Evolutionary conservation across 2,329 filamentous ascomycete species (phyloP).

Genomic region (Xylaria hypoxylon): DNA sequence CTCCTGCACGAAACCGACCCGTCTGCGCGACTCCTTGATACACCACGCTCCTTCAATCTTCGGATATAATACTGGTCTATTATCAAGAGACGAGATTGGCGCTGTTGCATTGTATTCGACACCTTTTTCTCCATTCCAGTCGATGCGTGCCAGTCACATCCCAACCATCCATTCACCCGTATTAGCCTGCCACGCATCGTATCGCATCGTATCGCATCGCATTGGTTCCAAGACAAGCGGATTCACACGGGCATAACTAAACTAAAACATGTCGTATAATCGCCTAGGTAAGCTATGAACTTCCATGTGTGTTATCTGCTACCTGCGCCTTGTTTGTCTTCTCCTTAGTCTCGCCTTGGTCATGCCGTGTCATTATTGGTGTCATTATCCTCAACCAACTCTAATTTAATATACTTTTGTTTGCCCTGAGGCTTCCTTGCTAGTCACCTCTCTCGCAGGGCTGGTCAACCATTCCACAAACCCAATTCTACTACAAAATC

Average conservation of each 20-base stretch:
- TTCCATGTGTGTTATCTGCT: slow-evolving; percentile 29
- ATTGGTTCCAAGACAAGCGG: slow-evolving; percentile 35
- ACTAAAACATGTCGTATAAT: slow-evolving; percentile 75
- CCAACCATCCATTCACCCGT: slow-evolving; percentile 27
- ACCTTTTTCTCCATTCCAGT: slow-evolving; percentile 33
- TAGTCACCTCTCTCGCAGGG: slow-evolving; percentile 2
- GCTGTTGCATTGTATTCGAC: slow-evolving; percentile 7
- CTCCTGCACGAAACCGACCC: slow-evolving; percentile 20
- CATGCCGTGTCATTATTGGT: slow-evolving; percentile 5
- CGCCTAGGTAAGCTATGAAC: slow-evolving; percentile 67
- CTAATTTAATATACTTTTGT: neutral
- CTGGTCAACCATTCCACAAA: neutral
- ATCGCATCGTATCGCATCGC: slow-evolving; percentile 22
- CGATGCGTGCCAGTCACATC: slow-evolving; percentile 35
- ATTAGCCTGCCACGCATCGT: slow-evolving; percentile 35
- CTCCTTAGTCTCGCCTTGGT: neutral
- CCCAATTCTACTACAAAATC: slow-evolving; percentile 7
- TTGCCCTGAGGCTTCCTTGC: slow-evolving; percentile 9
- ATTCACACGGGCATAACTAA: slow-evolving; percentile 35
- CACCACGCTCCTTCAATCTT: slow-evolving; percentile 17
- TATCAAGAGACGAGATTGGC: slow-evolving; percentile 30
- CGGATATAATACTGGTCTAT: slow-evolving; percentile 32
- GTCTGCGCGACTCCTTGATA: slow-evolving; percentile 35
- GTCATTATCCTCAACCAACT: slow-evolving; percentile 16
- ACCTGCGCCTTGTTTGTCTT: slow-evolving; percentile 35